Percentiles rank a stretch among this genome's conserved stretches.
Evolutionary conservation across 2,329 filamentous ascomycete genomes (phyloP).

Genomic region (Talaromyces sp.): DNA sequence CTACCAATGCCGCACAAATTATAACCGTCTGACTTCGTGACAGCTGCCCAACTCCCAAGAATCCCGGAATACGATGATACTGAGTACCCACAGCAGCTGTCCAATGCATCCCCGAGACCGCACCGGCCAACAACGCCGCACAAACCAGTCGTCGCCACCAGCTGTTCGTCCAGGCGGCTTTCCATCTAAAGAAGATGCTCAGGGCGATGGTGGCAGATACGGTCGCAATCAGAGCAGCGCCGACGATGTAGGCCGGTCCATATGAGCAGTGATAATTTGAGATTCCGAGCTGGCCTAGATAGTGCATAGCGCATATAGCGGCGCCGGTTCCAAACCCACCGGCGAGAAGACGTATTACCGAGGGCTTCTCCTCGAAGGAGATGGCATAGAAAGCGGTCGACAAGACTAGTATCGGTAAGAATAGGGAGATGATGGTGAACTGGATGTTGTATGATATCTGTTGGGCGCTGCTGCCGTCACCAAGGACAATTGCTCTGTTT

Average conservation of each 20-base stretch:
- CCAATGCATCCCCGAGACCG: constrained; percentile 87
- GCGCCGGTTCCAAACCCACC: constrained; percentile 69
- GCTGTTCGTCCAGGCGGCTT: constrained; percentile 70
- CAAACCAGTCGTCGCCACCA: constrained; percentile 72
- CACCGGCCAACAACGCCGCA: constrained; percentile 65
- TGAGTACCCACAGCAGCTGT: constrained; percentile 68
- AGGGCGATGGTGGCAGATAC: constrained; percentile 68
- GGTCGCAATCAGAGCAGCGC: constrained; percentile 68
- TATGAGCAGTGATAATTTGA: constrained; percentile 71
- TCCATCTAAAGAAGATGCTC: constrained; percentile 72
- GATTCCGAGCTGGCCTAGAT: constrained; percentile 79
- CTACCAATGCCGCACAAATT: constrained; percentile 68
- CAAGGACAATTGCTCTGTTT: constrained; percentile 62
- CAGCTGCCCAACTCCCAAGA: constrained; percentile 38
- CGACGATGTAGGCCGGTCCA: constrained; percentile 57
- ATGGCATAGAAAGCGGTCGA: constrained; percentile 68
- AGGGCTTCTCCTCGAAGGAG: constrained; percentile 58
- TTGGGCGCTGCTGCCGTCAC: constrained; percentile 57
- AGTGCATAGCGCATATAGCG: constrained; percentile 82
- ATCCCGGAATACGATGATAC: constrained; percentile 58
- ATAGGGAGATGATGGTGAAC: constrained; percentile 73
- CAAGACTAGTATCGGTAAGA: constrained; percentile 73
- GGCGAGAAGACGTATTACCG: constrained; percentile 56
- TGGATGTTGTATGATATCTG: constrained; percentile 71
- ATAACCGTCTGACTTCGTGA: constrained; percentile 67